A percentile compares a stretch with the other conserved stretches of the same genome.
Evolutionary conservation across 2,329 filamentous ascomycete species (phyloP).

Genomic region (Tolypocladium nubicola): DNA sequence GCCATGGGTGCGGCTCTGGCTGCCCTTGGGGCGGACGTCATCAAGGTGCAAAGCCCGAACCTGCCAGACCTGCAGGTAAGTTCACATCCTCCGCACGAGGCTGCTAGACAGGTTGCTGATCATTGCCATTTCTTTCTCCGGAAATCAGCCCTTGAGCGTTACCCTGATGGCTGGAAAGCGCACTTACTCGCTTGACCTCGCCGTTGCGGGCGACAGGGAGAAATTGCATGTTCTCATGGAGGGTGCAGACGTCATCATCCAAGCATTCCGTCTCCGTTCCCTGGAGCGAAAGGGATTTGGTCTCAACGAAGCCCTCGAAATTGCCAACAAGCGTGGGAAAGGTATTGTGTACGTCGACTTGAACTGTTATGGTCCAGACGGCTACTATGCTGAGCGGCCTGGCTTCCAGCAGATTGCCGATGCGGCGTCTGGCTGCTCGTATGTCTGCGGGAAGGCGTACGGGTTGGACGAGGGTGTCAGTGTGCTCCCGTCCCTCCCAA

Average conservation of each 20-base stretch:
- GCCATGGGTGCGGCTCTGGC: conserved; percentile 30
- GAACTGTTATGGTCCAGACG: conserved; percentile 50
- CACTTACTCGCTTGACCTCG: conserved; percentile 30
- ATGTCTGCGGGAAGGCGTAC: conserved; percentile 18
- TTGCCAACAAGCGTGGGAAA: conserved; percentile 38
- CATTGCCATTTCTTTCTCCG: too few relatives aligned
- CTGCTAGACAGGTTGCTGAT: too few relatives aligned
- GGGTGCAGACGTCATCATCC: conserved; percentile 29
- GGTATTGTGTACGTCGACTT: conserved; percentile 56
- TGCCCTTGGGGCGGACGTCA: conserved; percentile 28
- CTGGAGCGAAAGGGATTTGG: conserved; percentile 31
- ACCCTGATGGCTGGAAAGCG: conserved; percentile 16
- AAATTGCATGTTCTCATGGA: conserved; percentile 29
- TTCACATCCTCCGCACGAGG: too few relatives aligned
- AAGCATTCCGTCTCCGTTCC: conserved; percentile 23
- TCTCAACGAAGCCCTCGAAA: conserved; percentile 28
- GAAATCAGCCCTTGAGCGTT: conserved; percentile 34
- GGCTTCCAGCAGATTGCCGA: conserved; percentile 62
- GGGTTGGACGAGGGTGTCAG: conserved; percentile 13
- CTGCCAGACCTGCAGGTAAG: conserved; percentile 42
- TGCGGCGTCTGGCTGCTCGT: conserved; percentile 20
- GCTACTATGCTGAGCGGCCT: conserved; percentile 47
- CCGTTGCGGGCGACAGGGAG: conserved; percentile 24
- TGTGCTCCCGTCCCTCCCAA: conserved; percentile 11
- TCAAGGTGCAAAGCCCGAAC: conserved; percentile 21